These are phyloP conservation scores for Penicillium sp. DNA, from an alignment of 2,329 filamentous ascomycete species.

Conservation along the genomic window DNA sequence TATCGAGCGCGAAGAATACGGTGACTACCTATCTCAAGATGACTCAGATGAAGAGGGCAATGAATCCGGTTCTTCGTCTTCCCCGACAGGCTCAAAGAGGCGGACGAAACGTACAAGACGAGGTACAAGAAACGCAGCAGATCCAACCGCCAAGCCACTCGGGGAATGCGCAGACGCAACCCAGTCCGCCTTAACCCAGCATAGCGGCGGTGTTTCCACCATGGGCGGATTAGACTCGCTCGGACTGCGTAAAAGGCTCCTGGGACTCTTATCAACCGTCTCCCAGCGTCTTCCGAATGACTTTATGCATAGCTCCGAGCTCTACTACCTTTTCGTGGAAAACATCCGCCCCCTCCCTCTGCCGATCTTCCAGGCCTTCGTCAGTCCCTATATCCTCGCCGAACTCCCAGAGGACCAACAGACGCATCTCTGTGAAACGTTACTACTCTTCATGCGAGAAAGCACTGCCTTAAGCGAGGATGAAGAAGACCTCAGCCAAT, in stretches of 20 bases:
- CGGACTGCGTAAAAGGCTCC: slow-evolving; percentile 44
- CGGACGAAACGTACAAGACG: slow-evolving; percentile 35
- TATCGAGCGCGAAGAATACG: slow-evolving; percentile 45
- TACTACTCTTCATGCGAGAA: slow-evolving; percentile 50
- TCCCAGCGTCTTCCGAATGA: slow-evolving; percentile 32
- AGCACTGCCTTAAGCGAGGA: slow-evolving; percentile 37
- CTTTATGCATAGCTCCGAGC: slow-evolving; percentile 38
- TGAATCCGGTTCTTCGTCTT: slow-evolving; percentile 10
- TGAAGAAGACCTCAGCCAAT: slow-evolving; percentile 46
- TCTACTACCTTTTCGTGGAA: slow-evolving; percentile 45
- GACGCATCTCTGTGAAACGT: slow-evolving; percentile 50
- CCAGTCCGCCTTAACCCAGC: slow-evolving; percentile 9
- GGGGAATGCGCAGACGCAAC: slow-evolving; percentile 1
- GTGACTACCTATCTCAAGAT: slow-evolving; percentile 42
- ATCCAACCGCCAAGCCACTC: not conserved
- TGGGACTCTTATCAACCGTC: slow-evolving; percentile 41
- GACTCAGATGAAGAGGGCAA: slow-evolving; percentile 35
- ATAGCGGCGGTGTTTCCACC: slow-evolving; percentile 23
- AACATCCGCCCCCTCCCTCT: slow-evolving; percentile 46
- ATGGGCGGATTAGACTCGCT: slow-evolving; percentile 41
- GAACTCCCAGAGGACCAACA: slow-evolving; percentile 39
- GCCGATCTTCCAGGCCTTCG: slow-evolving; percentile 44
- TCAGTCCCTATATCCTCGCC: slow-evolving; percentile 44
- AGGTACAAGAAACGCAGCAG: slow-evolving; percentile 20
- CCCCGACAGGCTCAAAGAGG: slow-evolving; percentile 17